Evolutionary conservation across 805 yeast genomes (phyloP).

Genomic region (Cyberlindnera americana): DNA sequence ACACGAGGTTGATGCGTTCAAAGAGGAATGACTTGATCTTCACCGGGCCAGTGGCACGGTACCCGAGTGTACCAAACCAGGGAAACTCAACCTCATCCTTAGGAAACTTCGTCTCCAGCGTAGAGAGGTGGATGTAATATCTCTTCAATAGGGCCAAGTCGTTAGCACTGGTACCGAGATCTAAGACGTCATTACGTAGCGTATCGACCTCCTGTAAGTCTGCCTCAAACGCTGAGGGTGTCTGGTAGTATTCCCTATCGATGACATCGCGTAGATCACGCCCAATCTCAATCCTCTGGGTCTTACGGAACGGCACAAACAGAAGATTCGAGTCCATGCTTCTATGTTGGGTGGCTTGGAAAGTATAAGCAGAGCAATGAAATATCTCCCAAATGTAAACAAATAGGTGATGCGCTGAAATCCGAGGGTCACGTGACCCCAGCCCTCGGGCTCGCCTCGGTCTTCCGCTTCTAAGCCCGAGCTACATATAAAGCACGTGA

Average conservation of each 20-base stretch:
- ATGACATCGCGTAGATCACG: constrained; percentile 41
- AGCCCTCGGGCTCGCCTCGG: no score
- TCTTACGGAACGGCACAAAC: constrained; percentile 47
- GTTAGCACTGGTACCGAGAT: constrained; percentile 34
- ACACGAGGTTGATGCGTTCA: constrained; percentile 62
- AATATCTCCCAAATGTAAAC: constrained; percentile 6
- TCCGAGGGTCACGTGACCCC: no score
- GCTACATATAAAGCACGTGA: no score
- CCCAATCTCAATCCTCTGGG: constrained; percentile 40
- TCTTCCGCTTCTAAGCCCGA: no score
- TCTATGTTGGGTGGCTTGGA: background rate
- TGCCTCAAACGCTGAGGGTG: constrained; percentile 36
- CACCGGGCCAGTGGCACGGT: constrained; percentile 46
- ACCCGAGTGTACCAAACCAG: constrained; percentile 73
- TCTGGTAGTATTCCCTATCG: constrained; percentile 43
- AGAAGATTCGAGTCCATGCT: constrained; percentile 37
- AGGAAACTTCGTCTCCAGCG: constrained; percentile 57
- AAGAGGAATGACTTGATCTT: constrained; percentile 45
- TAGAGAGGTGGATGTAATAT: constrained; percentile 46
- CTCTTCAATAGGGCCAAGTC: constrained; percentile 35
- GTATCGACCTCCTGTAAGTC: constrained; percentile 42
- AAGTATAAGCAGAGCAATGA: no score
- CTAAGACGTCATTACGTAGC: constrained; percentile 41
- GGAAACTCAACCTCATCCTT: constrained; percentile 54
- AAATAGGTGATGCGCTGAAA: background rate